Percentiles rank a stretch among this genome's conserved stretches.
These are phyloP conservation scores for Aphanocladium album DNA, from an alignment of 2,329 filamentous ascomycete genomes.

Conservation along the genomic window DNA sequence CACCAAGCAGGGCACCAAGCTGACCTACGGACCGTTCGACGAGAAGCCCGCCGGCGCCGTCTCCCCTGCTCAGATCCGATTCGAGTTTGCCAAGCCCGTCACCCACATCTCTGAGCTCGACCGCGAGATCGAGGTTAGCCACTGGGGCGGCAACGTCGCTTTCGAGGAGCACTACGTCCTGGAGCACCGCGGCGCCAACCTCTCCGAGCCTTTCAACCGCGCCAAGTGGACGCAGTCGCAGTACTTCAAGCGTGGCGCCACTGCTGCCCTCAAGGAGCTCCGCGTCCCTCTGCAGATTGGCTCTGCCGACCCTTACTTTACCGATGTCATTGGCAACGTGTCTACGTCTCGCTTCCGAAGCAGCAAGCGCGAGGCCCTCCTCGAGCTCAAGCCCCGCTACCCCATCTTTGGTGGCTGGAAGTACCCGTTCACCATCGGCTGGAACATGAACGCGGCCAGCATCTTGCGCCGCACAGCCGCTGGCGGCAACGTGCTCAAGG, in stretches of 20 bases:
- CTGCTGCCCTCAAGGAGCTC: conserved; percentile 74
- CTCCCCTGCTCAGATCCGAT: conserved; percentile 73
- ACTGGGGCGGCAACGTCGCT: conserved; percentile 96
- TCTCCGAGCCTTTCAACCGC: conserved; percentile 67
- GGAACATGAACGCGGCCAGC: conserved; percentile 79
- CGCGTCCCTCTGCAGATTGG: conserved; percentile 74
- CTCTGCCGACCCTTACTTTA: conserved; percentile 86
- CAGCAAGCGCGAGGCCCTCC: conserved; percentile 69
- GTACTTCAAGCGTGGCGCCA: conserved; percentile 68
- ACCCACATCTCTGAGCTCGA: conserved; percentile 74
- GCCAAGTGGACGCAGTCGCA: conserved; percentile 68
- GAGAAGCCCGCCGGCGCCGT: conserved; percentile 72
- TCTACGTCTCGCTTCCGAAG: conserved; percentile 85
- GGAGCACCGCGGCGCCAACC: conserved; percentile 77
- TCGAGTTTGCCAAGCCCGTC: conserved; percentile 92
- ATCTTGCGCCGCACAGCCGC: conserved; percentile 65
- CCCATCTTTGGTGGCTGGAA: conserved; percentile 98
- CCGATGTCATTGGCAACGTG: conserved; percentile 93
- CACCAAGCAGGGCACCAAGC: conserved; percentile 75
- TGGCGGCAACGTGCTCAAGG: conserved; percentile 77
- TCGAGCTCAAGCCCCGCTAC: conserved; percentile 90
- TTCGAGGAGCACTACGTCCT: conserved; percentile 92
- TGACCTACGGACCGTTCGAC: conserved; percentile 86
- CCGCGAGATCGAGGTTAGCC: conserved; percentile 89
- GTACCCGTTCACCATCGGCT: conserved; percentile 93